These are phyloP conservation scores for Cordia subcordata DNA, from an alignment of 257 asterid species.

Conservation along the genomic window DNA sequence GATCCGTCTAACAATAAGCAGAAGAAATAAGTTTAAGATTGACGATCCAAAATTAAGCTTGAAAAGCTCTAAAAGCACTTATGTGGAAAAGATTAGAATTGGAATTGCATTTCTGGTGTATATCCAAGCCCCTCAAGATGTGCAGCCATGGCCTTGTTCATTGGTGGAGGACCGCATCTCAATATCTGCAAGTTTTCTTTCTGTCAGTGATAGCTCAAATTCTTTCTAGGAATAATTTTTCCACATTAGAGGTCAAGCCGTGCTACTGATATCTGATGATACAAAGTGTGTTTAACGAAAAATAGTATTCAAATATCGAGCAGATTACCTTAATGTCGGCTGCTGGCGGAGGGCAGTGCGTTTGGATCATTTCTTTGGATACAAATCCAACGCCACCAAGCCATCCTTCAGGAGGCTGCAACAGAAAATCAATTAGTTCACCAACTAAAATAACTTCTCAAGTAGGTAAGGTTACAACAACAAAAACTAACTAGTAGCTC, in stretches of 20 bases:
- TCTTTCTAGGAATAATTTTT: neutral
- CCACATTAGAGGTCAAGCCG: neutral
- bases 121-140: conserved; percentile 84
- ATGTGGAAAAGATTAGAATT: conserved; percentile 36
- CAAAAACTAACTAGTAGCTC: too few relatives aligned
- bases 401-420: conserved; percentile 91
- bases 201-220: neutral
- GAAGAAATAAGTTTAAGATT: too few relatives aligned
- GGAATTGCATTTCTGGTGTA: conserved; percentile 75
- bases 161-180: conserved; percentile 97
- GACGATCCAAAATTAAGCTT: neutral
- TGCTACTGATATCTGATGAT: too few relatives aligned
- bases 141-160: conserved; percentile 97
- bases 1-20: neutral
- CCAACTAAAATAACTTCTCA: neutral
- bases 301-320: neutral
- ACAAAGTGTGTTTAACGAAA: too few relatives aligned
- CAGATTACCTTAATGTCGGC: conserved; percentile 65
- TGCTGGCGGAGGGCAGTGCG: conserved; percentile 86
- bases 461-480: neutral
- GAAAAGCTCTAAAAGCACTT: neutral
- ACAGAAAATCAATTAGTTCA: conserved; percentile 1
- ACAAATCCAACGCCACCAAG: conserved; percentile 90
- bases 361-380: conserved; percentile 83
- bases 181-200: conserved; percentile 47